These are phyloP conservation scores for Phyllosticta paracitricarpa DNA, from an alignment of 2,329 filamentous ascomycete species.

Conservation along the genomic window DNA sequence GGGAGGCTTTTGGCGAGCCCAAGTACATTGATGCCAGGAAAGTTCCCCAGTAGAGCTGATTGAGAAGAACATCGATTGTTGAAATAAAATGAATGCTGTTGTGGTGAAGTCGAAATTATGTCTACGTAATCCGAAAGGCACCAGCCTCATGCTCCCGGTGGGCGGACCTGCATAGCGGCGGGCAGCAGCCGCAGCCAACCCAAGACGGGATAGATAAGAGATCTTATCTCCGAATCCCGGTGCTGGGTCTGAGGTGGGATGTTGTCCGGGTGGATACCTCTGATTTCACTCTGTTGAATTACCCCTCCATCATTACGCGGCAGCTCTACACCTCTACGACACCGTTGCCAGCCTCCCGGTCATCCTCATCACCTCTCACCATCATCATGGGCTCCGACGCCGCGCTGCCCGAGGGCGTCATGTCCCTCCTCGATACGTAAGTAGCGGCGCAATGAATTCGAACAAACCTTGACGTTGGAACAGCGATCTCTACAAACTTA, in stretches of 20 bases:
- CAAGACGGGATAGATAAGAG: neutral
- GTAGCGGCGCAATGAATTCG: constrained; percentile 3
- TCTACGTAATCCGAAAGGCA: neutral
- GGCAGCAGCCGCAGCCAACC: neutral
- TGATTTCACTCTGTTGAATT: neutral
- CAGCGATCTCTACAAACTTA: constrained; percentile 80
- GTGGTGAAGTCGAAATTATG: neutral
- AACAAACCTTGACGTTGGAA: constrained; percentile 32
- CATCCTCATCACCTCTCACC: neutral
- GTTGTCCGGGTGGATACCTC: neutral
- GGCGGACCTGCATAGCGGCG: neutral
- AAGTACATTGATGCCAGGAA: neutral
- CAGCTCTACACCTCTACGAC: neutral
- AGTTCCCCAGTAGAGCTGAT: neutral
- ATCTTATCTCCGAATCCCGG: neutral
- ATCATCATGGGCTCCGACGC: neutral
- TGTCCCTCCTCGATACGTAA: constrained; percentile 39
- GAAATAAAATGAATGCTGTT: neutral
- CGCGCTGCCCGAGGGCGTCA: constrained; percentile 28
- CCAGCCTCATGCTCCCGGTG: neutral
- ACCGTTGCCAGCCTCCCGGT: neutral
- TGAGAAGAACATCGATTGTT: neutral
- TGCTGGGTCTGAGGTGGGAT: neutral
- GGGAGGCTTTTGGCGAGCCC: constrained; percentile 12
- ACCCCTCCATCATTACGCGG: neutral